phyloP scores from a whole-genome alignment of 1,284 basidiomycete species.

The Malassezia vespertilionis region DNA sequence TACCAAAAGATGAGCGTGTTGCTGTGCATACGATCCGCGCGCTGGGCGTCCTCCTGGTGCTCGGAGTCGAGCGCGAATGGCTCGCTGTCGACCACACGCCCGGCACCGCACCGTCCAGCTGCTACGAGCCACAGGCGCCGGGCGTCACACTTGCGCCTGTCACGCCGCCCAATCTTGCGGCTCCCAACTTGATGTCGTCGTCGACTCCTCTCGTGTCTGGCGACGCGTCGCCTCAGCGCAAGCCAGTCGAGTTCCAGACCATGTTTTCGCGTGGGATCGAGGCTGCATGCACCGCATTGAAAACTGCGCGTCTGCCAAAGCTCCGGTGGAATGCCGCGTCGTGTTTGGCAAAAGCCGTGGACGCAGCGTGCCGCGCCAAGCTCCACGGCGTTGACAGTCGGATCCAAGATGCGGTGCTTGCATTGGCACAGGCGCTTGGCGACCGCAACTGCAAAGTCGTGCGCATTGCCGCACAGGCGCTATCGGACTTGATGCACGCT shows the following conservation, averaged over 20 bases:
- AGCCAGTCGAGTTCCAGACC: background rate
- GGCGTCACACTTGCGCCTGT: background rate
- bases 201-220: no score
- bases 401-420: background rate
- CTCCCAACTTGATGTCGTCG: no score
- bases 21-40: constrained; percentile 10
- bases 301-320: constrained; percentile 2
- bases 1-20: constrained; percentile 6
- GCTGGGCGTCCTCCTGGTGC: constrained; percentile 4
- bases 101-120: background rate
- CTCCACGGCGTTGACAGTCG: background rate
- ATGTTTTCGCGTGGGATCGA: background rate
- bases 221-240: background rate
- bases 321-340: constrained; percentile 15
- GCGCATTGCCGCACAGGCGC: constrained; percentile 13
- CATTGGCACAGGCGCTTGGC: background rate
- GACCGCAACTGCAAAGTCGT: constrained; percentile 14
- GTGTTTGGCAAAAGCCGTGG: background rate
- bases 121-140: no score
- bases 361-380: background rate
- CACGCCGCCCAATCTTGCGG: background rate
- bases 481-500: background rate
- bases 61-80: background rate
- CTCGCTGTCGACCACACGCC: background rate
- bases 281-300: background rate